Conservation (phyloP, 768 basidiomycete genomes). For the Auriscalpium microsporum region DNA sequence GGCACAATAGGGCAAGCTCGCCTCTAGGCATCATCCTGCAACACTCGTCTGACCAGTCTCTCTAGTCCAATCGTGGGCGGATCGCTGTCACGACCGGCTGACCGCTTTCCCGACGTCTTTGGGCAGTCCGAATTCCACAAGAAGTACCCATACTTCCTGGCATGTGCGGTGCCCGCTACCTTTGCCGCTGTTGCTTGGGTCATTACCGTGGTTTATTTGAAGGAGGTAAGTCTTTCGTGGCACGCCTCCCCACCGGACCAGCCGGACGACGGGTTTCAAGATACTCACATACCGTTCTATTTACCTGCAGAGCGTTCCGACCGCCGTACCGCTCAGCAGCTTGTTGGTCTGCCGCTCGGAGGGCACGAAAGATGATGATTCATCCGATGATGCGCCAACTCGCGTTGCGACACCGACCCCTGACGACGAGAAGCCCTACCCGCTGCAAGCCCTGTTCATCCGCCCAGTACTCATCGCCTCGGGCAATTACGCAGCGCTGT, state of each 20-base stretch:
- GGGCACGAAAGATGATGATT: background rate
- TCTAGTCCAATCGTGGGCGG: constrained; percentile 27
- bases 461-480: constrained; percentile 26
- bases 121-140: constrained; percentile 21
- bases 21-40: background rate
- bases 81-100: constrained; percentile 25
- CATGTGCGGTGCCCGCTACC: constrained; percentile 22
- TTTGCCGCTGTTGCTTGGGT: constrained; percentile 22
- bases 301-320: background rate
- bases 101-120: constrained; percentile 24
- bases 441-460: constrained; percentile 22
- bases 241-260: background rate
- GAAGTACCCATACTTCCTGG: constrained; percentile 30
- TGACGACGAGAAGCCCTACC: constrained; percentile 6
- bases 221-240: constrained; percentile 20
- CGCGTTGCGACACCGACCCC: background rate
- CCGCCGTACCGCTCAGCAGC: background rate
- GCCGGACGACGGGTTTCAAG: background rate
- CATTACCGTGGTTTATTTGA: constrained; percentile 19
- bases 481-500: constrained; percentile 25
- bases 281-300: background rate
- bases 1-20: background rate
- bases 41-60: background rate
- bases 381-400: too few species aligned
- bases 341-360: background rate